phyloP scores from a whole-genome alignment of 2,329 filamentous ascomycete genomes.

The Ophiostoma sp. region DNA sequence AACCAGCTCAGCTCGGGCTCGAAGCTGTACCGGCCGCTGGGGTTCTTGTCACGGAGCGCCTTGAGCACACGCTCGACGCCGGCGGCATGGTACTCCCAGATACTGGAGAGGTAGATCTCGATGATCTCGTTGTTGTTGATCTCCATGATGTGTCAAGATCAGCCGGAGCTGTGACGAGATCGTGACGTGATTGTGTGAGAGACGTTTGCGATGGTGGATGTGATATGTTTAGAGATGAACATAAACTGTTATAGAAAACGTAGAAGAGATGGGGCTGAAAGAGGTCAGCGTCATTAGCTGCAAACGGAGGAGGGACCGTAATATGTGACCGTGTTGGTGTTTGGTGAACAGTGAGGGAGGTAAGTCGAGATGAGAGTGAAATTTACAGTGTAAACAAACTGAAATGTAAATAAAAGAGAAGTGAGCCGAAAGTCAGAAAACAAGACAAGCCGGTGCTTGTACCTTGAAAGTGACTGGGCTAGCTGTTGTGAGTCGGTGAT shows the following conservation, averaged over 20 bases:
- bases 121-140: not conserved
- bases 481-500: not conserved
- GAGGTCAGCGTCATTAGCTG: not conserved
- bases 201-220: not conserved
- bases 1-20: slow-evolving; percentile 34
- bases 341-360: not conserved
- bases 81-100: slow-evolving; percentile 34
- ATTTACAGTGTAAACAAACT: not conserved
- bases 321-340: not conserved
- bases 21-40: slow-evolving; percentile 31
- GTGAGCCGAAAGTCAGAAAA: not conserved
- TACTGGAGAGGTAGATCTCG: slow-evolving; percentile 34
- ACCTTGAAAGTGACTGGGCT: not conserved
- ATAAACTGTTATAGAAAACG: not conserved
- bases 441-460: not conserved
- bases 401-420: not conserved
- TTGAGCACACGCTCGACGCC: slow-evolving; percentile 32
- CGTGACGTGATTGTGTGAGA: not conserved
- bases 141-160: slow-evolving; percentile 20
- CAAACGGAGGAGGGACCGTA: not conserved
- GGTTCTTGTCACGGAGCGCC: slow-evolving; percentile 29
- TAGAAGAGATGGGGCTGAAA: not conserved
- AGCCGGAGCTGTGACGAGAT: not conserved
- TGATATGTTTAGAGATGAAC: no score
- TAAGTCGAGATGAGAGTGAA: not conserved